phyloP scores from a whole-genome alignment of 2,329 filamentous ascomycete species.

The Fusarium nanum region DNA sequence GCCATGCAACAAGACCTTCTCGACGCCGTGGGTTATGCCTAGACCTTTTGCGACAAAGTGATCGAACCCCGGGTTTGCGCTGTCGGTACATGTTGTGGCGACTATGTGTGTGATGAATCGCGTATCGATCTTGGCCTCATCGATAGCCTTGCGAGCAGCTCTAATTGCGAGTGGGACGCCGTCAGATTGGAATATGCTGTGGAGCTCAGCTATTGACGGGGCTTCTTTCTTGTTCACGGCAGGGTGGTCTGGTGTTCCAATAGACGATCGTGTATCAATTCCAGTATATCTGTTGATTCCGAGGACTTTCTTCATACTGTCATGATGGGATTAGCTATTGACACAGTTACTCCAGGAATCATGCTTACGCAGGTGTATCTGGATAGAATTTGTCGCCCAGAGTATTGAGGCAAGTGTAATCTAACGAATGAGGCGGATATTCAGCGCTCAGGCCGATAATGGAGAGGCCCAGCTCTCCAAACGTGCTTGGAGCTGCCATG shows the following conservation, averaged over 20 bases:
- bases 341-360: not conserved
- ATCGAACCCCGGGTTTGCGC: constrained; percentile 76
- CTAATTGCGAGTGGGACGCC: constrained; percentile 68
- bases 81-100: constrained; percentile 75
- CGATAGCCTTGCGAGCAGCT: constrained; percentile 66
- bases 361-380: constrained; percentile 66
- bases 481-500: constrained; percentile 58
- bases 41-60: constrained; percentile 71
- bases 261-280: constrained; percentile 71
- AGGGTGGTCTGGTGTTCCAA: constrained; percentile 70
- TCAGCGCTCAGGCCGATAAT: constrained; percentile 69
- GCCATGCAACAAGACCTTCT: constrained; percentile 74
- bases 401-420: constrained; percentile 62
- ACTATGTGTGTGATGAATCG: constrained; percentile 73
- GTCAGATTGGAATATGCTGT: constrained; percentile 65
- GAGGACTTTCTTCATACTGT: constrained; percentile 71
- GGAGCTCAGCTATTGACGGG: constrained; percentile 67
- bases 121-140: constrained; percentile 63
- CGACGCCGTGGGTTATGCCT: constrained; percentile 67
- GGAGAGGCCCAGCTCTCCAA: constrained; percentile 67
- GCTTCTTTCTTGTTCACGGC: constrained; percentile 65
- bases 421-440: constrained; percentile 69
- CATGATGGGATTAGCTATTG: not conserved
- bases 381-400: constrained; percentile 69
- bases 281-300: constrained; percentile 73